phyloP scores from a whole-genome alignment of 2,329 filamentous ascomycete genomes.

The Aureobasidium zeae region DNA sequence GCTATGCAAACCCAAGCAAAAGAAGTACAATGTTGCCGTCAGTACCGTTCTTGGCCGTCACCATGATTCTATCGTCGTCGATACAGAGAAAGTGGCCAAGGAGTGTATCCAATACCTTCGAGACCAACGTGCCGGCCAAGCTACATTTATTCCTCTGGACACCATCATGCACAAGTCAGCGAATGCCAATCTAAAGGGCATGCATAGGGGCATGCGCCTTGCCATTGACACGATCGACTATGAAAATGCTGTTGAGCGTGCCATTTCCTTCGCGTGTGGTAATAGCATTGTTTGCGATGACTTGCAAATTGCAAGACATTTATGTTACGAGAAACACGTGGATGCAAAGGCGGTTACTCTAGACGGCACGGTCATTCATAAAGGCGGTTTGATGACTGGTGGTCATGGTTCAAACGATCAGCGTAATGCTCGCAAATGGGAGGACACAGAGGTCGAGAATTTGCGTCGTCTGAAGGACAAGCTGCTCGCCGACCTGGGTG shows the following conservation, averaged over 20 bases:
- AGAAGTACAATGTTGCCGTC: conserved; percentile 90
- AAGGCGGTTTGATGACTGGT: conserved; percentile 93
- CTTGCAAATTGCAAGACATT: conserved; percentile 73
- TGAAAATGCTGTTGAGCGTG: conserved; percentile 76
- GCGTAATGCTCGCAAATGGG: conserved; percentile 64
- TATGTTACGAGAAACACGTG: conserved; percentile 76
- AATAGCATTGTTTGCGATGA: conserved; percentile 92
- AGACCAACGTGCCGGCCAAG: conserved; percentile 74
- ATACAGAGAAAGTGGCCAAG: conserved; percentile 86
- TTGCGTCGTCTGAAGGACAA: conserved; percentile 68
- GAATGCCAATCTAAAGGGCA: conserved; percentile 82
- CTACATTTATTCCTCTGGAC: conserved; percentile 92
- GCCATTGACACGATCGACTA: conserved; percentile 97
- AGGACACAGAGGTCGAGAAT: conserved; percentile 80
- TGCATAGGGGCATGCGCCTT: conserved; percentile 70
- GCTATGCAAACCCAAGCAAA: conserved; percentile 91
- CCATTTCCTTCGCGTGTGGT: conserved; percentile 89
- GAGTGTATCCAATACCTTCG: conserved; percentile 93
- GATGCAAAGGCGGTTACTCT: conserved; percentile 91
- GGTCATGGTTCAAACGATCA: conserved; percentile 71
- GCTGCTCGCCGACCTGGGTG: conserved; percentile 65
- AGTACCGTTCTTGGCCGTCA: conserved; percentile 85
- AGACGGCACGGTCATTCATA: conserved; percentile 94
- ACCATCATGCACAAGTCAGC: conserved; percentile 92
- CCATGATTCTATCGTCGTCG: conserved; percentile 89